Percentiles rank a stretch among this genome's conserved stretches.
Evolutionary conservation across 2,329 filamentous ascomycete genomes (phyloP).

Genomic region (Mycocentrospora acerina): DNA sequence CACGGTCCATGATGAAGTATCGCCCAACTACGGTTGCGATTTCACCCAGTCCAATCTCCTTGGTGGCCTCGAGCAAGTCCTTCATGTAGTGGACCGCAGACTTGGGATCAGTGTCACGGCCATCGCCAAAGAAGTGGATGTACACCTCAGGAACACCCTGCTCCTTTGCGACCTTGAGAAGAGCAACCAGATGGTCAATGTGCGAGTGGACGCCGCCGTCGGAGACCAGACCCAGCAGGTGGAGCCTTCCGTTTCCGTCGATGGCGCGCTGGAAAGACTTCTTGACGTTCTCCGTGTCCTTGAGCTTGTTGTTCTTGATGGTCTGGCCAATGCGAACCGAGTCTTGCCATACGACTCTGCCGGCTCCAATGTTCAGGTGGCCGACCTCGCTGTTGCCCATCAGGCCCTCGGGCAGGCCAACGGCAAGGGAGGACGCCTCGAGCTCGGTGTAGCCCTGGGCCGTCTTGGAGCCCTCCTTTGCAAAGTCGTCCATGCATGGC

Average conservation of each 20-base stretch:
- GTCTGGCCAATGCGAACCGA: slow-evolving; percentile 92
- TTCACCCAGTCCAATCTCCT: slow-evolving; percentile 84
- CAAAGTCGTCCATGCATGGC: slow-evolving; percentile 90
- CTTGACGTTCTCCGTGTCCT: slow-evolving; percentile 75
- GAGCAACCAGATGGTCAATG: slow-evolving; percentile 85
- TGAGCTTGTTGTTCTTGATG: slow-evolving; percentile 81
- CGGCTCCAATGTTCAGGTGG: slow-evolving; percentile 97
- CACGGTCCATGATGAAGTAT: slow-evolving; percentile 99
- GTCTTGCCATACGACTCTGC: slow-evolving; percentile 95
- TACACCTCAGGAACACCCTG: slow-evolving; percentile 85
- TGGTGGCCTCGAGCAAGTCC: slow-evolving; percentile 74
- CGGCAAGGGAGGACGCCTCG: slow-evolving; percentile 92
- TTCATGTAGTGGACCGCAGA: slow-evolving; percentile 86
- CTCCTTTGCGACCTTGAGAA: slow-evolving; percentile 88
- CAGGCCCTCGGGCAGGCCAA: slow-evolving; percentile 91
- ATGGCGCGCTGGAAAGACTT: slow-evolving; percentile 77
- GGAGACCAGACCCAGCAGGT: slow-evolving; percentile 88
- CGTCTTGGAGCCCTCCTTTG: slow-evolving; percentile 65
- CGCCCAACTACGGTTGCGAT: slow-evolving; percentile 91
- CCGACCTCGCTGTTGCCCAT: slow-evolving; percentile 99
- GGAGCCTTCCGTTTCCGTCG: slow-evolving; percentile 85
- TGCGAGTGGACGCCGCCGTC: slow-evolving; percentile 97
- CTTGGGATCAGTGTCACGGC: slow-evolving; percentile 97
- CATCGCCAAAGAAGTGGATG: slow-evolving; percentile 99
- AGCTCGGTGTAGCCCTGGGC: slow-evolving; percentile 86